Evolutionary conservation across 768 basidiomycete genomes (phyloP).

Genomic region (Rossbeevera mucosa): DNA sequence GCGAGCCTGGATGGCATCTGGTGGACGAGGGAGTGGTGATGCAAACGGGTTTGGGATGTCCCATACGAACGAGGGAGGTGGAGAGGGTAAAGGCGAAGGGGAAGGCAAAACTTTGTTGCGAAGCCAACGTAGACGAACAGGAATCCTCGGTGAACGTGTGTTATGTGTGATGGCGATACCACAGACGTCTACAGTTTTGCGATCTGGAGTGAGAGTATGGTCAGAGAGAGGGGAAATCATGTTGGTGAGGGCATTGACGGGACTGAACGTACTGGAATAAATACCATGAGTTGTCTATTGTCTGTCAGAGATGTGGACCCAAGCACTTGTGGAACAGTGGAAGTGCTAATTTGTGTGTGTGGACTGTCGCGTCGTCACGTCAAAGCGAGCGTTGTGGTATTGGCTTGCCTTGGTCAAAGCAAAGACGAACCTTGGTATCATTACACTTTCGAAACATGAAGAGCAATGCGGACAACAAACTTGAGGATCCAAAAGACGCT

Average conservation of each 20-base stretch:
- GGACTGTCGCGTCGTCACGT: background rate
- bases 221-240: background rate
- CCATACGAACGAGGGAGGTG: constrained; percentile 12
- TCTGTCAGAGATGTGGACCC: background rate
- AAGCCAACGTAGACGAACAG: background rate
- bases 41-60: constrained; percentile 14
- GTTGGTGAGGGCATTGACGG: background rate
- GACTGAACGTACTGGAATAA: background rate
- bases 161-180: background rate
- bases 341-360: background rate
- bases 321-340: background rate
- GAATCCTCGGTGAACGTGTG: background rate
- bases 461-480: background rate
- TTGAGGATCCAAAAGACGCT: background rate
- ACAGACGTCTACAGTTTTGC: background rate
- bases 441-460: background rate
- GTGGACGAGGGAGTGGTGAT: background rate
- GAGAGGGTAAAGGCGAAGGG: background rate
- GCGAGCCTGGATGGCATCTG: background rate
- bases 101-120: background rate
- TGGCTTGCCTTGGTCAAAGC: background rate
- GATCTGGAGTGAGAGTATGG: background rate
- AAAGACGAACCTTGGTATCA: background rate
- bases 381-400: too few relatives aligned
- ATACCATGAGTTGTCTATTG: background rate